Evolutionary conservation across 2,329 filamentous ascomycete species (phyloP), one percentile per base, ranked within the genome.

Genomic region (Verticillium nubilum): DNA sequence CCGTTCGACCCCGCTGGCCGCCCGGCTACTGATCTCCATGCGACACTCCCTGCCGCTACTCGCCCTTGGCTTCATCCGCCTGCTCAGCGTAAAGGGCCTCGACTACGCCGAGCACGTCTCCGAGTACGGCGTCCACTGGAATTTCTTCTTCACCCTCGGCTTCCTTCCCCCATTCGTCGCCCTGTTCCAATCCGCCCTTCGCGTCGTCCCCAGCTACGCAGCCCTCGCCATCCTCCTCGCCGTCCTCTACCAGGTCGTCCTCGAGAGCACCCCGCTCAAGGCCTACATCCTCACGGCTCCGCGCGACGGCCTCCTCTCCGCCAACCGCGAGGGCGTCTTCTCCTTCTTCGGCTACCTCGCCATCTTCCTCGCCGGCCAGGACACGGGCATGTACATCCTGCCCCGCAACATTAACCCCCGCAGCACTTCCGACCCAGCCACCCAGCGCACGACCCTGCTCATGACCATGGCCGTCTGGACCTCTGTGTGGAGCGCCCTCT

Each of bases 71-170:
- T 71, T 95, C 26, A 79, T 96, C 59, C 86, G 95, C 26, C 81
- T 98, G 26, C 86, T 92, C 65, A 96, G 88, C 67, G 93, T 98
- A 70, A 99, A 99, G 76, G 91, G 91, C 6, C 79, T 97, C 29
- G 92, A 98, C 71, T 99, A 99, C 71, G 93, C 93, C 3, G 95
- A 99, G 73, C 95, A 99, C 77, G 92, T 97, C 60, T 92, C 91
- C 15, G 95, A 99, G 72, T 99, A 99, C 70, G 95, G 95, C 52
- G 91, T 99, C 10, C 95, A 99, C 74, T 99, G 95, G 95, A 99
- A 99, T 74, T 99, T 99, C 74, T 99, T 99, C 81, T 98, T 98
- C 76, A 99, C 95, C 0, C 80, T 99, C 10, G 93, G 87, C 5
- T 84, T 97, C 54, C 77, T 99, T 26, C 92, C 94, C 0, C 93